Percentiles rank a stretch among this genome's conserved stretches.
Conservation (phyloP, 192 early-diverging fungal species). For the Backusella sp. region DNA sequence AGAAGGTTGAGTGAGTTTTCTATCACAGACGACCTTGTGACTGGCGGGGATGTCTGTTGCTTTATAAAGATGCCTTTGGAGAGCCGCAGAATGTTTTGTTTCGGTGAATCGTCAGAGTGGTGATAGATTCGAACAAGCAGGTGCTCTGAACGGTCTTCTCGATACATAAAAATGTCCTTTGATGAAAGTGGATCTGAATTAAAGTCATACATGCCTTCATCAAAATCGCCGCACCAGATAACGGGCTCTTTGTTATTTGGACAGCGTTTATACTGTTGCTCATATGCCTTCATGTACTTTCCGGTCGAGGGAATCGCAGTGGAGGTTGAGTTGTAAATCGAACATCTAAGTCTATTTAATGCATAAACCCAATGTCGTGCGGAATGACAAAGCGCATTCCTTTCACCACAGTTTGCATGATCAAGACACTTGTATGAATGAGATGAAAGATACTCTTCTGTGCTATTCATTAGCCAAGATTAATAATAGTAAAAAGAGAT, state of each 20-base stretch:
- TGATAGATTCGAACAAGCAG: neutral
- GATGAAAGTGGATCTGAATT: neutral
- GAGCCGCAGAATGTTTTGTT: neutral
- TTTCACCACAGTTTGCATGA: neutral
- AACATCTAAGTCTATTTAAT: neutral
- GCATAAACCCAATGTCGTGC: conserved; percentile 6
- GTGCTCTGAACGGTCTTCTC: neutral
- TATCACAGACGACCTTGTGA: neutral
- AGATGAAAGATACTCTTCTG: neutral
- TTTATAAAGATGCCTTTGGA: neutral
- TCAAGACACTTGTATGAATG: neutral
- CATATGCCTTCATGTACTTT: neutral
- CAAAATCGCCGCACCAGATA: neutral
- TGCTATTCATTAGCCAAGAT: neutral
- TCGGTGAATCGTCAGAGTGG: neutral
- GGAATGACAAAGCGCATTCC: neutral
- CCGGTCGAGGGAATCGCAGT: neutral
- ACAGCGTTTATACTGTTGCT: neutral
- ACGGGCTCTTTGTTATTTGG: neutral
- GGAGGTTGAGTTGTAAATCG: neutral
- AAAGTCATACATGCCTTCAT: neutral
- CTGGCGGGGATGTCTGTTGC: neutral
- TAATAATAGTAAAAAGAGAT: neutral
- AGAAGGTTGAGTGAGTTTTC: neutral
- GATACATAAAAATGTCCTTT: neutral